Conservation (phyloP, 2,329 filamentous ascomycete species). For the Pseudocercospora fijiensis region DNA sequence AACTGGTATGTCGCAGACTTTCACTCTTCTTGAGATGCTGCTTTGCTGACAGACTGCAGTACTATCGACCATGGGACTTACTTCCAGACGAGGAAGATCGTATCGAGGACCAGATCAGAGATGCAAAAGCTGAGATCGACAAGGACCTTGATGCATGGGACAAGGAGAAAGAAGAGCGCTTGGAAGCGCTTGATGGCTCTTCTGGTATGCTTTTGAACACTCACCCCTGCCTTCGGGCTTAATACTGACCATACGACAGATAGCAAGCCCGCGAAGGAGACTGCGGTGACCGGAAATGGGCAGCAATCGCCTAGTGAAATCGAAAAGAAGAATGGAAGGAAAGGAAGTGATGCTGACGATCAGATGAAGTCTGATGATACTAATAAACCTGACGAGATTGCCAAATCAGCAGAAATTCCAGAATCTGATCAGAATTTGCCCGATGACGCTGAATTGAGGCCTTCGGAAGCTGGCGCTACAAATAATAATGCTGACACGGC, state of each 20-base stretch:
- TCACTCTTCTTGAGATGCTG: neutral
- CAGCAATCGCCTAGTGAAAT: neutral
- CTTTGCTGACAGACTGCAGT: slow-evolving; percentile 53
- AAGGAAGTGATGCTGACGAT: slow-evolving; percentile 12
- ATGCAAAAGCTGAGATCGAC: slow-evolving; percentile 63
- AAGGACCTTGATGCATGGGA: slow-evolving; percentile 66
- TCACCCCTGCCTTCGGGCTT: neutral
- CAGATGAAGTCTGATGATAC: slow-evolving; percentile 12
- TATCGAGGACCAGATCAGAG: slow-evolving; percentile 69
- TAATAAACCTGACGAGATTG: neutral
- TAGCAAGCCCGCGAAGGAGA: slow-evolving; percentile 2
- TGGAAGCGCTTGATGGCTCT: slow-evolving; percentile 9
- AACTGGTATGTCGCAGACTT: slow-evolving; percentile 60
- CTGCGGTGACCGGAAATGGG: neutral
- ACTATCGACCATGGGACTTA: slow-evolving; percentile 81
- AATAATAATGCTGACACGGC: neutral
- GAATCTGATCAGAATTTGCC: slow-evolving; percentile 10
- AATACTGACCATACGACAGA: slow-evolving; percentile 2
- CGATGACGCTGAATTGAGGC: neutral
- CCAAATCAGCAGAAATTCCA: slow-evolving; percentile 13
- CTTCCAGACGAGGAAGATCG: slow-evolving; percentile 65
- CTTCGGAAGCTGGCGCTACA: neutral
- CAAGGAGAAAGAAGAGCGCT: slow-evolving; percentile 29
- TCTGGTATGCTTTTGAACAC: slow-evolving; percentile 10
- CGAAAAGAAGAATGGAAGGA: neutral